phyloP scores from a whole-genome alignment of 2,329 filamentous ascomycete species.

The Xylariales sp. region DNA sequence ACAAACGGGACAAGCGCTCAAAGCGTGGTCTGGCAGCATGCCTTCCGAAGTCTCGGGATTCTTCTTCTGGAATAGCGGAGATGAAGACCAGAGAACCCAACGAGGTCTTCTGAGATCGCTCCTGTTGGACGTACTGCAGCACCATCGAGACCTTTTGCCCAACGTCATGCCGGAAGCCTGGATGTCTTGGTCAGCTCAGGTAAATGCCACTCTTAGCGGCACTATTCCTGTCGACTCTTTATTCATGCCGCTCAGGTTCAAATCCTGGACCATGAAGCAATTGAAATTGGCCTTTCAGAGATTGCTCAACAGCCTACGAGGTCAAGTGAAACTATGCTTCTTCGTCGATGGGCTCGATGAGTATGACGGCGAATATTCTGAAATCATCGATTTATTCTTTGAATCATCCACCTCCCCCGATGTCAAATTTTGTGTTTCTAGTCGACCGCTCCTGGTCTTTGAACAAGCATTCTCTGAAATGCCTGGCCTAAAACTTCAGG shows the following conservation, averaged over 20 bases:
- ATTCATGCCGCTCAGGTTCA: not conserved
- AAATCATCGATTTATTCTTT: not conserved
- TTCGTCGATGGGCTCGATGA: not conserved
- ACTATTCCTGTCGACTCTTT: not conserved
- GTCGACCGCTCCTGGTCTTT: constrained; percentile 1
- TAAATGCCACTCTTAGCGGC: not conserved
- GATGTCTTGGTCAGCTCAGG: not conserved
- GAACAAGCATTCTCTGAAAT: constrained; percentile 1
- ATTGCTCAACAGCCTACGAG: not conserved
- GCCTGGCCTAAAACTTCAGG: not conserved
- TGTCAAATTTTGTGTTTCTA: constrained; percentile 1
- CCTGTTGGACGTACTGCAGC: not conserved
- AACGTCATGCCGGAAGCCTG: not conserved
- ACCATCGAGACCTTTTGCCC: not conserved
- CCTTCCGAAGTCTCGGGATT: constrained; percentile 2
- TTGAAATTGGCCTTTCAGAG: not conserved
- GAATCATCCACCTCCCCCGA: not conserved
- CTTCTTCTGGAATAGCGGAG: constrained; percentile 7
- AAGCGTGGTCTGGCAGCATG: constrained; percentile 4
- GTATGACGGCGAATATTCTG: not conserved
- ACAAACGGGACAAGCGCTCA: not conserved
- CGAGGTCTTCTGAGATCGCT: not conserved
- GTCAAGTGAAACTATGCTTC: not conserved
- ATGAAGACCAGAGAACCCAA: constrained; percentile 6
- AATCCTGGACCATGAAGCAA: not conserved